phyloP scores from a whole-genome alignment of 495 filamentous ascomycete genomes.

The Parachaetomium inaequale region DNA sequence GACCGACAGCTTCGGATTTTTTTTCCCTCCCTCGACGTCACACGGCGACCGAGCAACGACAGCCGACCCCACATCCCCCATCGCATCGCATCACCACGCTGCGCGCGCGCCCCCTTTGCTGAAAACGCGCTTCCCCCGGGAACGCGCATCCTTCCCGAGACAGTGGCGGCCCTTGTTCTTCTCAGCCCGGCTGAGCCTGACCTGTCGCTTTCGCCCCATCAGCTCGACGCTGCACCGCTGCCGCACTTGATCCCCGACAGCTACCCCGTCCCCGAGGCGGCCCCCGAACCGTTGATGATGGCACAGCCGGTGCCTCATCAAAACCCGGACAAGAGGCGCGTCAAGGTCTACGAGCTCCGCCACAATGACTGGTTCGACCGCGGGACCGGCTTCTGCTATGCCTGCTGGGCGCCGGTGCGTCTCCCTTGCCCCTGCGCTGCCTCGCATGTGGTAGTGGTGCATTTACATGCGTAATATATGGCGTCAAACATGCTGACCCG shows the following conservation, averaged over 20 bases:
- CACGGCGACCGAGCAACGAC: constrained; percentile 10
- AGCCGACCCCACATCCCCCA: neutral
- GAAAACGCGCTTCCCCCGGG: constrained; percentile 28
- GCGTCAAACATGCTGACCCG: constrained; percentile 23
- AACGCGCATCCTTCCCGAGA: constrained; percentile 36
- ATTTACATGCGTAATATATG: neutral
- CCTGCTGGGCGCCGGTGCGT: constrained; percentile 72
- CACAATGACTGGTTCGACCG: constrained; percentile 99
- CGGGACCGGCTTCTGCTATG: constrained; percentile 92
- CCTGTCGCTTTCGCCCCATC: constrained; percentile 43
- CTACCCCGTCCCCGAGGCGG: constrained; percentile 36
- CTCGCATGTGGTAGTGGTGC: neutral
- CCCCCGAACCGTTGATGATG: constrained; percentile 60
- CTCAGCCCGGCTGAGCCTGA: constrained; percentile 43
- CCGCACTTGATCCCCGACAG: constrained; percentile 39
- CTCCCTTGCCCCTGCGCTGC: neutral
- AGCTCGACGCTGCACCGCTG: constrained; percentile 34
- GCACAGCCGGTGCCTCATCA: constrained; percentile 80
- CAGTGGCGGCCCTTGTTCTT: constrained; percentile 48
- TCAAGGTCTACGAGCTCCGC: constrained; percentile 97
- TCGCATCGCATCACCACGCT: constrained; percentile 5
- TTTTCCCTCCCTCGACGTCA: constrained; percentile 21
- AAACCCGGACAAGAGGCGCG: constrained; percentile 87
- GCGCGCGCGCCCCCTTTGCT: constrained; percentile 2
- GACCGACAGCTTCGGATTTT: constrained; percentile 13